Evolutionary conservation across 2,329 filamentous ascomycete species (phyloP), one percentile per base, ranked within the genome.

Genomic region (Verruconis gallopava): DNA sequence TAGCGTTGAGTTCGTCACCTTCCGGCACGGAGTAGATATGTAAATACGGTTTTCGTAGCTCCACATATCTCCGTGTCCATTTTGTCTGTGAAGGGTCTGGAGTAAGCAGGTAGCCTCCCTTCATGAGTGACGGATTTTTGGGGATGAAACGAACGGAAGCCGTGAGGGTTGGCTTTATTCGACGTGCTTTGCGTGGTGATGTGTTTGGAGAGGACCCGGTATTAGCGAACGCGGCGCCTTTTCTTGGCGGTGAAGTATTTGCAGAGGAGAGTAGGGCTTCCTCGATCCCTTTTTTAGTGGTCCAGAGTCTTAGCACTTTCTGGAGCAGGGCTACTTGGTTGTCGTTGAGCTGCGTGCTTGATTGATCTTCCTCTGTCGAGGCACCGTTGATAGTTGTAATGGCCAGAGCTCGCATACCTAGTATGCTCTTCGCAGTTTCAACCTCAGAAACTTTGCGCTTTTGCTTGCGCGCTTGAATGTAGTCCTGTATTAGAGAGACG

Each of bases 31-130:
- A 82, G 62, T 96, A 85, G 25, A 98, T 75, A 59, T 96, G 86
- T 41, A 98, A 70, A 57, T 96, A 98, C 0, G 91, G 91, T 40
- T 82, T 74, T 21, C 91, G 77, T 20, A 98, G 73, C 62, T 98
- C 91, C 38, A 95, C 85, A 55, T 93, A 96, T 33, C 89, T 79
- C 52, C 88, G 85, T 20, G 91, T 74, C 91, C 91, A 98, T 47
- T 81, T 76, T 17, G 79, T 82, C 25, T 79, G 84, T 42, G 84
- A 80, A 43, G 78, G 79, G 54, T 86, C 86, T 1, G 86, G 86
- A 2, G 84, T 83, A 34, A 96, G 70, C 13, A 98, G 73, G 59
- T 91, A 93, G 13, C 88, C 88, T 13, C 84, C 79, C 63, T 93
- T 94, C 51, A 93, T 70, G 1, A 91, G 50, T 11, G 59, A 55